Evolutionary conservation across 2,329 filamentous ascomycete genomes (phyloP).

Genomic region (Thelonectria rubi): DNA sequence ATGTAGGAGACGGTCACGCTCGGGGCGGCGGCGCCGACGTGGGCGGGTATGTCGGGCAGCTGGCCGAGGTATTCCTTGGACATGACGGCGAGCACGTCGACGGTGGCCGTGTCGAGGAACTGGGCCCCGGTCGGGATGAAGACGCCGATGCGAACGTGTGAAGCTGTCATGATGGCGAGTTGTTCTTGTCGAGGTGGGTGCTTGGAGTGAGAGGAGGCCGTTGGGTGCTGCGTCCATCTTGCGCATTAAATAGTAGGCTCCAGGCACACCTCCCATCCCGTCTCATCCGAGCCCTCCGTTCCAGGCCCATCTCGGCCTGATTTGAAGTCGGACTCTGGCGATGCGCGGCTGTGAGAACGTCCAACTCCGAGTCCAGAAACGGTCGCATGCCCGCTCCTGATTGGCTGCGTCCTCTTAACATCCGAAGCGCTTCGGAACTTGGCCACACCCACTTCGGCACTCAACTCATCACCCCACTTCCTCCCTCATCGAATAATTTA

Average conservation of each 20-base stretch:
- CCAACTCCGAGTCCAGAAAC: slow-evolving; percentile 25
- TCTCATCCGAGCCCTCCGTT: neutral
- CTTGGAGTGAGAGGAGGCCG: neutral
- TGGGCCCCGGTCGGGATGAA: slow-evolving; percentile 59
- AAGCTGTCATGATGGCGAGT: slow-evolving; percentile 28
- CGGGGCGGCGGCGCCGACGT: slow-evolving; percentile 54
- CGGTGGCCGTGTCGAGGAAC: slow-evolving; percentile 59
- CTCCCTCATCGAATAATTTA: neutral
- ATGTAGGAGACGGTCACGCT: slow-evolving; percentile 58
- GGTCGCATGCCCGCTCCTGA: slow-evolving; percentile 25
- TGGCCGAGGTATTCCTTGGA: slow-evolving; percentile 54
- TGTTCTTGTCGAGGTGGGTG: neutral
- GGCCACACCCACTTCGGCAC: slow-evolving; percentile 5
- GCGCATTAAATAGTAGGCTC: slow-evolving; percentile 1
- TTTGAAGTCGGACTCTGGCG: slow-evolving; percentile 2
- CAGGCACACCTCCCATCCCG: neutral
- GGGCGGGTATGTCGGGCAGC: slow-evolving; percentile 46
- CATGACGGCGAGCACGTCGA: slow-evolving; percentile 60
- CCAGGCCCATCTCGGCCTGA: slow-evolving; percentile 20
- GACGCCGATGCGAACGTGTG: slow-evolving; percentile 57
- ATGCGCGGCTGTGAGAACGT: neutral
- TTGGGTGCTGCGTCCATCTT: too few relatives aligned
- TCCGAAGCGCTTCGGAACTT: slow-evolving; percentile 35
- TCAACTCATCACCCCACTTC: slow-evolving; percentile 15
- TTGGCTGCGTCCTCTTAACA: slow-evolving; percentile 33